Evolutionary conservation across 176 grass and related monocot species (phyloP).

Genomic region (Pontederia paniculata): DNA sequence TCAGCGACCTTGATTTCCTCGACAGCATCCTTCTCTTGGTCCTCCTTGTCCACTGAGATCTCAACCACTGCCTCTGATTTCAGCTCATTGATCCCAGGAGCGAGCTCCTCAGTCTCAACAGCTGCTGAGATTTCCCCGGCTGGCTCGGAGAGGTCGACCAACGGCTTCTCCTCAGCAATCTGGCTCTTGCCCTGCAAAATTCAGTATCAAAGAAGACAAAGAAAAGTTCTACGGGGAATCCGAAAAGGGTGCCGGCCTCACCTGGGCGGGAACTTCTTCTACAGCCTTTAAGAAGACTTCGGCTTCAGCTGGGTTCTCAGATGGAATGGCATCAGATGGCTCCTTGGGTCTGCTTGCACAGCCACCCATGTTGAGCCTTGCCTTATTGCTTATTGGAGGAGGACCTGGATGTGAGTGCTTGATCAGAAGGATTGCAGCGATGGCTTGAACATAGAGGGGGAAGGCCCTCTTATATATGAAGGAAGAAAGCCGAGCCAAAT

Average conservation of each 20-base stretch:
- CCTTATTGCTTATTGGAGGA: no score
- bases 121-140: slow-evolving; percentile 19
- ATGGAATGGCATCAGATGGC: slow-evolving; percentile 8
- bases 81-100: slow-evolving; percentile 16
- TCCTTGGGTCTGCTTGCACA: slow-evolving; percentile 21
- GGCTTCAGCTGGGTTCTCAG: slow-evolving; percentile 8
- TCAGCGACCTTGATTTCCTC: neutral
- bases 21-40: neutral
- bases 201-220: neutral
- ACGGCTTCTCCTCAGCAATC: slow-evolving; percentile 14
- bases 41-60: slow-evolving; percentile 8
- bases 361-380: slow-evolving; percentile 18
- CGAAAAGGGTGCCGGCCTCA: neutral
- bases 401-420: no score
- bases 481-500: no score
- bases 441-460: no score
- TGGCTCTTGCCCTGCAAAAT: slow-evolving; percentile 13
- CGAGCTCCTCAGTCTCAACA: slow-evolving; percentile 19
- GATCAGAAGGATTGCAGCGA: no score
- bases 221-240: neutral
- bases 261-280: neutral
- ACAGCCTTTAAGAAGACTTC: no score
- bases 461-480: no score
- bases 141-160: slow-evolving; percentile 28
- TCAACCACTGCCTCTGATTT: neutral